These are phyloP conservation scores for Prillingera fragicola DNA, from an alignment of 1,284 basidiomycete genomes.

Conservation along the genomic window DNA sequence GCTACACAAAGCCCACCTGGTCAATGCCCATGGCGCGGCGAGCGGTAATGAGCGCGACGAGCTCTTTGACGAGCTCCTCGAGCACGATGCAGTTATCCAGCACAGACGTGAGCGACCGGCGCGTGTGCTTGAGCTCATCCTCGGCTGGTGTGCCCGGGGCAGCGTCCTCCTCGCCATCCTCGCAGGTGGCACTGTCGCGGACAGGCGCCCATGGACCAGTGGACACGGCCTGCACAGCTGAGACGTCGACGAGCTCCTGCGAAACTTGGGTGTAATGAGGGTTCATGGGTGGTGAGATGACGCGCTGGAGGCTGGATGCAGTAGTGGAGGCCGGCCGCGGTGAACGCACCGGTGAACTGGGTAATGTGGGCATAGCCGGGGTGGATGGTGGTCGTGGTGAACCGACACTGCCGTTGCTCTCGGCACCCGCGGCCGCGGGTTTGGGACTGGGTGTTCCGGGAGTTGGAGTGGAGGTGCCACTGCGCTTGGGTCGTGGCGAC, in stretches of 20 bases:
- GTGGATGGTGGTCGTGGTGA: no score
- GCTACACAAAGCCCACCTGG: constrained; percentile 41
- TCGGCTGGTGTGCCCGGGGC: not conserved
- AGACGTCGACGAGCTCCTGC: constrained; percentile 57
- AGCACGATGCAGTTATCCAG: constrained; percentile 93
- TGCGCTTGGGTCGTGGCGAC: no score
- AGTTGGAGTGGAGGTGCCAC: no score
- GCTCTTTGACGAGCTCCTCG: constrained; percentile 92
- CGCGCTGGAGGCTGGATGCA: no score
- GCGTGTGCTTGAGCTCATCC: not conserved
- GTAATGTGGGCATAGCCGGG: no score
- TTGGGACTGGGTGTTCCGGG: no score
- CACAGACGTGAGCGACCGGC: constrained; percentile 64
- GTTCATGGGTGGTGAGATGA: constrained; percentile 76
- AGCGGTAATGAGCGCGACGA: constrained; percentile 79
- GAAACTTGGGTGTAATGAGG: constrained; percentile 76
- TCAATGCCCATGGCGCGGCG: constrained; percentile 82
- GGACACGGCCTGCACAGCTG: constrained; percentile 59
- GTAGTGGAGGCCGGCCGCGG: no score
- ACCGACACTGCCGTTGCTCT: no score
- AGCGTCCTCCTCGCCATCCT: constrained; percentile 4
- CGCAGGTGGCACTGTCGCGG: constrained; percentile 12
- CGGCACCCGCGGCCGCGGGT: no score
- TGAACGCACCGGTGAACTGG: no score
- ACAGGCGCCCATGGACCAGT: constrained; percentile 59